Evolutionary conservation across 495 filamentous ascomycete species (phyloP).

Genomic region (Podospora sp.): DNA sequence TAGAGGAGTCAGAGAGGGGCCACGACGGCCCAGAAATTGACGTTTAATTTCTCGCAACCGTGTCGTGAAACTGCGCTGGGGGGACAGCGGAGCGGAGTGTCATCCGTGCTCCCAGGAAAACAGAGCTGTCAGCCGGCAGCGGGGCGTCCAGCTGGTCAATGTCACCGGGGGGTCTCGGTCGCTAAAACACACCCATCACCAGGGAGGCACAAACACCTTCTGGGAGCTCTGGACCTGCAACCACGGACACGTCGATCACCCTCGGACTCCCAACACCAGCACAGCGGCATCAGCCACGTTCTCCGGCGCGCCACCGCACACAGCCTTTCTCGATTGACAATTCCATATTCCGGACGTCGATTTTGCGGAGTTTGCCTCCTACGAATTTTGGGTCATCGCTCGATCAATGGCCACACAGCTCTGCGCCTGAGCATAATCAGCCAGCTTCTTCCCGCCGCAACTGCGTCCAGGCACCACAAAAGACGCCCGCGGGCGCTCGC

Average conservation of each 20-base stretch:
- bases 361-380: neutral
- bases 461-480: slow-evolving; percentile 2
- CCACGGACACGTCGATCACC: slow-evolving; percentile 16
- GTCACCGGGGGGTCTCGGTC: neutral
- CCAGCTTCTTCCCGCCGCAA: neutral
- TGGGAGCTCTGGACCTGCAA: neutral
- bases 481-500: slow-evolving; percentile 5
- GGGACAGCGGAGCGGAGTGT: neutral
- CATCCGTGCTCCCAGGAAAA: neutral
- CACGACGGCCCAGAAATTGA: slow-evolving; percentile 16
- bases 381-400: neutral
- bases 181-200: neutral
- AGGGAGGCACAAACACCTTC: slow-evolving; percentile 11
- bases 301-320: neutral
- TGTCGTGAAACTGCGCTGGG: slow-evolving; percentile 17
- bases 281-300: neutral
- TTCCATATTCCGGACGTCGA: neutral
- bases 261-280: neutral
- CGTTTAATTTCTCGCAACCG: slow-evolving; percentile 19
- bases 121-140: slow-evolving; percentile 10
- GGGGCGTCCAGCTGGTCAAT: slow-evolving; percentile 6
- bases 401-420: slow-evolving; percentile 14
- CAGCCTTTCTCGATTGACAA: neutral
- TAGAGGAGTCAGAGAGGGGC: slow-evolving; percentile 1
- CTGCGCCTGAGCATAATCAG: neutral